phyloP scores from a whole-genome alignment of 139 green algal species.

The Volvox reticuliferus region DNA sequence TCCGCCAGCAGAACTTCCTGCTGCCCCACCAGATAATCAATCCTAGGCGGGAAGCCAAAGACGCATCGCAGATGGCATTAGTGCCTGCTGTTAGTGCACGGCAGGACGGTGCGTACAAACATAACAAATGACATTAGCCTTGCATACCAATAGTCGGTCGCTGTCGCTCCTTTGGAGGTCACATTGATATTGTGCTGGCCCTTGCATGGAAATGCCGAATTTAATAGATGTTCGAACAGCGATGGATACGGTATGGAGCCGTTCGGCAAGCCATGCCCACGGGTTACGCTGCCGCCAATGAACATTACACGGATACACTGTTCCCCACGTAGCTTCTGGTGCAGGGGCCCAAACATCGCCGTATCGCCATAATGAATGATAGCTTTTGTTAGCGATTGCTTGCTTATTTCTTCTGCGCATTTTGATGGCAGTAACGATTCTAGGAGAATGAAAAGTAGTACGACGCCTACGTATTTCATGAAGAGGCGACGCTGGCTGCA shows the following conservation, averaged over 20 bases:
- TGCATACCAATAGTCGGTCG: not conserved
- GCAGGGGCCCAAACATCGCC: not conserved
- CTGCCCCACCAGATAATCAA: not conserved
- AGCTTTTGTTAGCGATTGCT: not conserved
- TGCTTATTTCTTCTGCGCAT: not conserved
- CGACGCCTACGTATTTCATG: no score
- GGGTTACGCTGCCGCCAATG: not conserved
- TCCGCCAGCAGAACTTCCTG: not conserved
- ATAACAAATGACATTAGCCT: not conserved
- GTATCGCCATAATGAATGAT: not conserved
- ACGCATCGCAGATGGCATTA: no score
- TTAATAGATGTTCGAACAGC: not conserved
- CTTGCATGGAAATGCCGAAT: not conserved
- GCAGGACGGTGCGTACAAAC: not conserved
- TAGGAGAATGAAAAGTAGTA: not conserved
- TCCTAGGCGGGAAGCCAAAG: not conserved
- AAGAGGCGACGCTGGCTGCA: no score
- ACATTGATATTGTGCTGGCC: not conserved
- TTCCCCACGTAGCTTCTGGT: not conserved
- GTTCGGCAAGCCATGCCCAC: not conserved
- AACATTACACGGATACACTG: not conserved
- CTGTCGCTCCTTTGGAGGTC: not conserved
- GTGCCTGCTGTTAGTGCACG: not conserved
- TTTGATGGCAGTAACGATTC: not conserved
- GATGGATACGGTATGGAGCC: not conserved